A percentile compares a stretch with the other conserved stretches of the same genome.
Evolutionary conservation across 2,329 filamentous ascomycete genomes (phyloP).

Genomic region (Colletotrichum melonis): DNA sequence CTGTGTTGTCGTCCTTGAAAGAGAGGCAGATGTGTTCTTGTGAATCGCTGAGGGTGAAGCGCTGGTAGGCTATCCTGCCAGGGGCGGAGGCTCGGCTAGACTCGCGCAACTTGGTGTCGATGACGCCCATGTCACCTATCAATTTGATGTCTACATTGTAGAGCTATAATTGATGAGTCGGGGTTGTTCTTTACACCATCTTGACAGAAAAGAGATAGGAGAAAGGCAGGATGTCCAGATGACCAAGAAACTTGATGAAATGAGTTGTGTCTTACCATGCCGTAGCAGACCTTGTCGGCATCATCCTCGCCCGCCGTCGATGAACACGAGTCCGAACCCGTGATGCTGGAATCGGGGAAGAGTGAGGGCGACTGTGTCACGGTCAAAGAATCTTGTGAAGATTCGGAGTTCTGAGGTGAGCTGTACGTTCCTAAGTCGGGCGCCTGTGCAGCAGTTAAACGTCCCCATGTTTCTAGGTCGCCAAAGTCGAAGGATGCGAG

Average conservation of each 20-base stretch:
- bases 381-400: constrained; percentile 16
- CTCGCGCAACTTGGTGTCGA: constrained; percentile 35
- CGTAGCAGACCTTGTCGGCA: constrained; percentile 40
- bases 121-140: constrained; percentile 38
- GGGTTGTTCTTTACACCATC: background rate
- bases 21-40: constrained; percentile 38
- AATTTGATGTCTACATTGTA: constrained; percentile 41
- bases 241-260: background rate
- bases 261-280: constrained; percentile 38
- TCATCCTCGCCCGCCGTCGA: constrained; percentile 26
- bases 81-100: constrained; percentile 16
- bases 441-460: background rate
- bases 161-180: constrained; percentile 36
- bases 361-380: constrained; percentile 24
- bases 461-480: constrained; percentile 2
- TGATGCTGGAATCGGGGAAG: constrained; percentile 6
- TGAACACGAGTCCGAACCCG: constrained; percentile 19
- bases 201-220: background rate
- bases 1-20: constrained; percentile 38
- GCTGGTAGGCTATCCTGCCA: constrained; percentile 26
- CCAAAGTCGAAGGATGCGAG: background rate
- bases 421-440: background rate
- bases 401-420: constrained; percentile 4
- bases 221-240: background rate
- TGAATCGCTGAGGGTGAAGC: constrained; percentile 37